phyloP scores from a whole-genome alignment of 148 eudicot species.

The Amaranthus hypochondriacus region DNA sequence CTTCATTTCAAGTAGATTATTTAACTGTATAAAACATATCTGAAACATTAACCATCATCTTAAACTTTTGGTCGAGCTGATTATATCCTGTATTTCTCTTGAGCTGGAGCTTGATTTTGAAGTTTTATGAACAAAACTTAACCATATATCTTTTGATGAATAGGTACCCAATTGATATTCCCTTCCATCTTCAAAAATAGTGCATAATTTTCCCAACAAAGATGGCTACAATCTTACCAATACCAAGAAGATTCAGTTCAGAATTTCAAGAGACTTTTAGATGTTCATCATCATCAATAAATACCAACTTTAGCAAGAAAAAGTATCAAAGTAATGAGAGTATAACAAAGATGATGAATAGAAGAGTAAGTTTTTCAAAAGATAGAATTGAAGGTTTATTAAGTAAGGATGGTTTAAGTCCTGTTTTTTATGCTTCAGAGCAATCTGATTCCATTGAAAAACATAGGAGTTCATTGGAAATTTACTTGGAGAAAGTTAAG shows the following conservation, averaged over 20 bases:
- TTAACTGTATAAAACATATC: too few relatives aligned
- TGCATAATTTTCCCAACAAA: slow-evolving; percentile 8
- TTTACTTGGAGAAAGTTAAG: slow-evolving; percentile 43
- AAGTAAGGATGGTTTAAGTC: slow-evolving; percentile 19
- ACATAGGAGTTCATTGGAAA: slow-evolving; percentile 43
- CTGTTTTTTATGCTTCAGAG: slow-evolving; percentile 25
- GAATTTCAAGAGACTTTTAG: slow-evolving; percentile 23
- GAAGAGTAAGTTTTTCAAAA: background rate
- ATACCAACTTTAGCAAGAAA: slow-evolving; percentile 12
- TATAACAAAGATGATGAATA: background rate
- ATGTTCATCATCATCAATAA: slow-evolving; percentile 17
- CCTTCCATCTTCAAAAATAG: background rate
- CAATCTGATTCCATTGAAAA: slow-evolving; percentile 29
- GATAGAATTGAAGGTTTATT: slow-evolving; percentile 13
- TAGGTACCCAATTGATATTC: background rate
- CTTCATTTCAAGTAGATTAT: too few relatives aligned
- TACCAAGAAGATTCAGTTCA: slow-evolving; percentile 24
- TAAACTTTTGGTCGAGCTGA: too few relatives aligned
- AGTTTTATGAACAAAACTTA: too few relatives aligned
- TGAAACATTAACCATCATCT: too few relatives aligned
- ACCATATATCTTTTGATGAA: background rate
- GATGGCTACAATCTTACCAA: slow-evolving; percentile 41
- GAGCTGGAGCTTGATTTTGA: too few relatives aligned
- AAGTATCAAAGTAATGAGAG: slow-evolving; percentile 4
- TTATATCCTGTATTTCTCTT: too few relatives aligned